phyloP scores from a whole-genome alignment of 768 basidiomycete species.

The Grammothele lineata region DNA sequence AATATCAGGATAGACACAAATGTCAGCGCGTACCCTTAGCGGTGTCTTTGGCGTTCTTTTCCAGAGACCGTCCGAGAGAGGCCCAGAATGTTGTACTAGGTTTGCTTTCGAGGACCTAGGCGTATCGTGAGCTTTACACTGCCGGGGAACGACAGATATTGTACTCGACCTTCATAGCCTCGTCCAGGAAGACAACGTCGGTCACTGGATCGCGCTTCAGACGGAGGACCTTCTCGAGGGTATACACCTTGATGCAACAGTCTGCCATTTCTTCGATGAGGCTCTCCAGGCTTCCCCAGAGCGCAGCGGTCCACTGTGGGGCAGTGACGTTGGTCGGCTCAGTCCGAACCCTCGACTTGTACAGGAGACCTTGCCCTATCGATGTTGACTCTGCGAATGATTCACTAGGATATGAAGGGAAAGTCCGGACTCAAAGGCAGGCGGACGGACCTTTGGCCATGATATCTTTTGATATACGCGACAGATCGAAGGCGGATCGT shows the following conservation, averaged over 20 bases:
- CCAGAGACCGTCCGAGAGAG: slow-evolving; percentile 71
- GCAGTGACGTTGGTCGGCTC: slow-evolving; percentile 88
- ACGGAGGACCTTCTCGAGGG: slow-evolving; percentile 88
- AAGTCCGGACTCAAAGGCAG: no score
- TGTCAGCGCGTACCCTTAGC: slow-evolving; percentile 54
- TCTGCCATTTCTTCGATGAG: slow-evolving; percentile 88
- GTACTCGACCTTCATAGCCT: slow-evolving; percentile 66
- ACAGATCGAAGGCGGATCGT: slow-evolving; percentile 78
- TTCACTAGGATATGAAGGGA: no score
- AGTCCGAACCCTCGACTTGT: slow-evolving; percentile 82
- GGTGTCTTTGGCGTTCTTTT: slow-evolving; percentile 77
- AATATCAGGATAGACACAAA: background rate
- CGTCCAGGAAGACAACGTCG: slow-evolving; percentile 80
- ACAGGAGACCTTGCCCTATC: slow-evolving; percentile 38
- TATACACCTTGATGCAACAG: slow-evolving; percentile 94
- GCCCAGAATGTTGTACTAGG: slow-evolving; percentile 93
- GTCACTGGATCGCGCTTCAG: slow-evolving; percentile 82
- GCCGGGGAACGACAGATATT: background rate
- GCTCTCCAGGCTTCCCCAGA: slow-evolving; percentile 78
- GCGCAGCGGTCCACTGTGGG: slow-evolving; percentile 77
- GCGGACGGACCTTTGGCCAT: slow-evolving; percentile 61
- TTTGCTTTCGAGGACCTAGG: slow-evolving; percentile 79
- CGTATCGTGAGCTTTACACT: no score
- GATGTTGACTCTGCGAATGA: slow-evolving; percentile 25
- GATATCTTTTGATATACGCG: slow-evolving; percentile 82